A percentile compares a stretch with the other conserved stretches of the same genome.
phyloP scores from a whole-genome alignment of 495 filamentous ascomycete genomes.

The Neurospora sp. region DNA sequence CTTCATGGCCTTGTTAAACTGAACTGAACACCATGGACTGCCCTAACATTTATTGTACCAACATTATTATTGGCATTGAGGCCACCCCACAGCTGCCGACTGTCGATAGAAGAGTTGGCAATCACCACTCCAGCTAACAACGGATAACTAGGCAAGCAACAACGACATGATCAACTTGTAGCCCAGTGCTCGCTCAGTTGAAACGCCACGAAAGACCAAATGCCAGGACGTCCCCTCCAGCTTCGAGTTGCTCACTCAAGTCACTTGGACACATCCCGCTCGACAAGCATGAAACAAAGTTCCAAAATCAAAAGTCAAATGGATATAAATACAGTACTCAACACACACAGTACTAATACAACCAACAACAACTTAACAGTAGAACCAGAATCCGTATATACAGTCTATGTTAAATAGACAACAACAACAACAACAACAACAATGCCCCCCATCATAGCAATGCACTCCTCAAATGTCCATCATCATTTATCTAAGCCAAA shows the following conservation, averaged over 20 bases:
- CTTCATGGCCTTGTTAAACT: too few relatives aligned
- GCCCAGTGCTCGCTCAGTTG: background rate
- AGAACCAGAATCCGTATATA: background rate
- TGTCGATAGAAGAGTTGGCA: too few relatives aligned
- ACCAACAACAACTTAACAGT: background rate
- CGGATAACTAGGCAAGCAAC: background rate
- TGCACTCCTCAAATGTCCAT: background rate
- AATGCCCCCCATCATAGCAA: background rate
- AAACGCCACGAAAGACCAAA: background rate
- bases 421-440: too few relatives aligned
- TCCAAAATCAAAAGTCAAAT: background rate
- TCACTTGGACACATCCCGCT: background rate
- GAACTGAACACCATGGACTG: too few relatives aligned
- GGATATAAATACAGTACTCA: background rate
- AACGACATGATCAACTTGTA: background rate
- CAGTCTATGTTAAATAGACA: background rate
- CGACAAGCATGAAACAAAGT: background rate
- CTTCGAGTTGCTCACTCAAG: background rate
- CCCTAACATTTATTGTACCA: too few relatives aligned
- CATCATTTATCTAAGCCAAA: background rate
- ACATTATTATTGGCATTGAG: too few relatives aligned
- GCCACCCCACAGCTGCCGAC: too few relatives aligned
- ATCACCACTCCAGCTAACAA: too few relatives aligned
- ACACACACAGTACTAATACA: background rate
- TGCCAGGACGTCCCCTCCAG: background rate